phyloP scores from a whole-genome alignment of 108 stramenopile species.

The Nitzschia sp. region DNA sequence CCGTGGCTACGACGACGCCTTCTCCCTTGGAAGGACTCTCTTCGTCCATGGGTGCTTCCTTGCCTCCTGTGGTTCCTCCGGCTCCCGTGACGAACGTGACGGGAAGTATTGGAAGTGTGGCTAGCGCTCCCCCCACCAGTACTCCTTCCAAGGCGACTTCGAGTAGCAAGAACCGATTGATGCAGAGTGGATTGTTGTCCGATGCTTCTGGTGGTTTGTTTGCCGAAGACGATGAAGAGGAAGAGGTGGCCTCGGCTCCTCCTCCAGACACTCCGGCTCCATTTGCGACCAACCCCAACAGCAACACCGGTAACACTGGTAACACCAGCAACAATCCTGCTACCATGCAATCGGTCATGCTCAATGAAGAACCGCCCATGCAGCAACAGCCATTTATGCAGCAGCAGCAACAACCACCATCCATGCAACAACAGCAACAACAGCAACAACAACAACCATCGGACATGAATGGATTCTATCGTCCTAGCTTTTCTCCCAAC shows the following conservation, averaged over 20 bases:
- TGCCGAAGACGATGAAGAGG: too few relatives aligned
- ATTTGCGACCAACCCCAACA: not conserved
- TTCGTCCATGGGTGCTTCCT: not conserved
- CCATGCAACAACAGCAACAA: not conserved
- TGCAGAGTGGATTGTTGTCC: too few relatives aligned
- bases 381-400: too few relatives aligned
- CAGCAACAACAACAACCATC: conserved; percentile 15
- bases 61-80: not conserved
- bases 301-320: not conserved
- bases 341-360: too few relatives aligned
- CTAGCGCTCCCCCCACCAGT: not conserved
- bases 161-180: too few relatives aligned
- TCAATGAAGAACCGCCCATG: too few relatives aligned
- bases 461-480: not conserved
- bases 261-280: not conserved
- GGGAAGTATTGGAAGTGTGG: not conserved
- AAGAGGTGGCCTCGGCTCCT: not conserved
- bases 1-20: not conserved
- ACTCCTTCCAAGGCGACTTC: not conserved
- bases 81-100: too few relatives aligned
- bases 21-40: too few relatives aligned
- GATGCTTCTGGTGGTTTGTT: too few relatives aligned
- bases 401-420: not conserved
- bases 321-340: not conserved
- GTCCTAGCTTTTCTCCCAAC: too few relatives aligned